These are phyloP conservation scores for Ulota crispa DNA, from an alignment of 225 moss, liverwort and hornwort species.

Conservation along the genomic window DNA sequence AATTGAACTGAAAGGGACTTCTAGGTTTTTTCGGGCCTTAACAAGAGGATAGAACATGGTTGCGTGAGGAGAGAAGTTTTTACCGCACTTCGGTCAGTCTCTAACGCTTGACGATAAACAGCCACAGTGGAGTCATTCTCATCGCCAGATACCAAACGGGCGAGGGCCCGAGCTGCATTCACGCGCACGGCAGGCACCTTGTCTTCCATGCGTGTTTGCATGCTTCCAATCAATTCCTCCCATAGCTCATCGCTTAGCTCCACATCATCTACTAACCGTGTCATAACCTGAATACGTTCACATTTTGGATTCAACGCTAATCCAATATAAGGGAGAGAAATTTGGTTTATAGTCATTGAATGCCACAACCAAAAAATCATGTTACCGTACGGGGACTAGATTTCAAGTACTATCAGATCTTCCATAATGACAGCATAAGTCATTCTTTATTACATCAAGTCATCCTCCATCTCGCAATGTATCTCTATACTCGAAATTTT, in stretches of 20 bases:
- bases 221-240: conserved; percentile 67
- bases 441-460: neutral
- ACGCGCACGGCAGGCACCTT: conserved; percentile 71
- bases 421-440: neutral
- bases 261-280: conserved; percentile 66
- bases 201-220: conserved; percentile 87
- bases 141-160: conserved; percentile 70
- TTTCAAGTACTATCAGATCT: neutral
- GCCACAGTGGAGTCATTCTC: conserved; percentile 65
- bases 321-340: neutral
- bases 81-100: conserved; percentile 78
- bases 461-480: conserved; percentile 13
- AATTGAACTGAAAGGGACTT: neutral
- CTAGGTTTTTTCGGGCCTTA: neutral
- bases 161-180: conserved; percentile 84
- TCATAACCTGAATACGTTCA: conserved; percentile 59
- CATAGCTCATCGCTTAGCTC: conserved; percentile 66
- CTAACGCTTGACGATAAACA: conserved; percentile 70
- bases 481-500: neutral
- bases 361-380: neutral
- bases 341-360: neutral
- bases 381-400: neutral
- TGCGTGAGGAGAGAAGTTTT: conserved; percentile 24
- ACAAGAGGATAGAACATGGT: conserved; percentile 12
- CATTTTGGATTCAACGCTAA: conserved; percentile 6